phyloP scores from a whole-genome alignment of 495 filamentous ascomycete species.

The Xylaria grammica region DNA sequence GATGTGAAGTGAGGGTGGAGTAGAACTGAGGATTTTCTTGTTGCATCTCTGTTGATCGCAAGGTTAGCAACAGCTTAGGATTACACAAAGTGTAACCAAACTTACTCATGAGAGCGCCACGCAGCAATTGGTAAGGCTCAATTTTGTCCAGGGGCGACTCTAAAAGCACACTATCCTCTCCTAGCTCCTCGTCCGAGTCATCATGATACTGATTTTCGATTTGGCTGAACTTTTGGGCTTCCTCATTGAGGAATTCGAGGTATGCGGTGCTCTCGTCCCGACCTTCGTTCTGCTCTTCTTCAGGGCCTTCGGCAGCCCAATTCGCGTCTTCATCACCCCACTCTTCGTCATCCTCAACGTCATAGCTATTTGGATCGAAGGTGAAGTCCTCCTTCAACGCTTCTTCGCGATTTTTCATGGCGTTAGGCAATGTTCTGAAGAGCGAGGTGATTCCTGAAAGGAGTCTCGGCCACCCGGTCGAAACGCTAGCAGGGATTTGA shows the following conservation, averaged over 20 bases:
- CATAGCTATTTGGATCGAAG: conserved; percentile 68
- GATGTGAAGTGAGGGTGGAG: conserved; percentile 74
- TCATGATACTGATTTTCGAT: conserved; percentile 44
- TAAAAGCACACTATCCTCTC: conserved; percentile 89
- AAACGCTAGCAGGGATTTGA: conserved; percentile 84
- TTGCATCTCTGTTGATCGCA: conserved; percentile 70
- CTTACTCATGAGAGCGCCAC: conserved; percentile 80
- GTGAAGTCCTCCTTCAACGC: conserved; percentile 89
- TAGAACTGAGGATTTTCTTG: conserved; percentile 91
- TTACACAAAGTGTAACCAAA: conserved; percentile 25
- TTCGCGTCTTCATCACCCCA: conserved; percentile 74
- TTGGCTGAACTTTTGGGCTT: conserved; percentile 84
- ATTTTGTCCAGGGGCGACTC: conserved; percentile 94
- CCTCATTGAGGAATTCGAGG: conserved; percentile 92
- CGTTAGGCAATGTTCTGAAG: conserved; percentile 88
- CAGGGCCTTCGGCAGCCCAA: conserved; percentile 53
- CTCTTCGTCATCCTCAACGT: conserved; percentile 76
- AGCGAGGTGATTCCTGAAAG: conserved; percentile 85
- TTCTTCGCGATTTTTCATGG: conserved; percentile 88
- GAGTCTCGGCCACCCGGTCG: conserved; percentile 95
- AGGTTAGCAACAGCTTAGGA: conserved; percentile 29
- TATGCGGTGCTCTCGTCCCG: conserved; percentile 93
- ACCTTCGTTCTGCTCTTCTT: conserved; percentile 65
- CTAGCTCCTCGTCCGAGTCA: conserved; percentile 82
- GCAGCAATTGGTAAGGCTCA: conserved; percentile 90